Conservation (phyloP, 2,329 filamentous ascomycete genomes). For the Penicillium oxalicum region DNA sequence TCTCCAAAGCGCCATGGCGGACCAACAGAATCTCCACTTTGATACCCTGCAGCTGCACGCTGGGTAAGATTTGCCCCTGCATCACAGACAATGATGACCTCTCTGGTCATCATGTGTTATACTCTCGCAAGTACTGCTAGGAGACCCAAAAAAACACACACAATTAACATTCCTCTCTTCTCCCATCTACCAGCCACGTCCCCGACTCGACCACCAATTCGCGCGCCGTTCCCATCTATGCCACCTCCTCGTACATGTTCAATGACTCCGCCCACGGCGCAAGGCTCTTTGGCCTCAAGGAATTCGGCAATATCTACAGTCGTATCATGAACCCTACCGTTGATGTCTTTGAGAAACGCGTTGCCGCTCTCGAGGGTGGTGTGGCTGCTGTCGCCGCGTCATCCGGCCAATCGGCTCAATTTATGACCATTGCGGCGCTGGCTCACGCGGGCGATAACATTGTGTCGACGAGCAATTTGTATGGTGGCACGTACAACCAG, state of each 20-base stretch:
- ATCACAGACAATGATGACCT: no score
- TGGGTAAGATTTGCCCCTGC: conserved; percentile 50
- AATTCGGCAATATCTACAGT: conserved; percentile 96
- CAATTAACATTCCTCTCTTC: neutral
- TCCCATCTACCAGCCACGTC: conserved; percentile 54
- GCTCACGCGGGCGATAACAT: conserved; percentile 89
- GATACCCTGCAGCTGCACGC: conserved; percentile 83
- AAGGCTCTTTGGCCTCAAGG: conserved; percentile 91
- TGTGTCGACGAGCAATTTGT: conserved; percentile 80
- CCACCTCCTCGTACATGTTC: conserved; percentile 88
- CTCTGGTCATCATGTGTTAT: no score
- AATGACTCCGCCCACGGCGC: conserved; percentile 95
- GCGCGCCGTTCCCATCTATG: conserved; percentile 91
- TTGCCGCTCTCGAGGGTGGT: conserved; percentile 92
- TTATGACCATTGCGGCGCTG: conserved; percentile 81
- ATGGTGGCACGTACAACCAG: conserved; percentile 96
- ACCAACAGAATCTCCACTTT: conserved; percentile 51
- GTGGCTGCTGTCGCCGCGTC: conserved; percentile 76
- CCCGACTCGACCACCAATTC: conserved; percentile 77
- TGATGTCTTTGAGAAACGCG: conserved; percentile 92
- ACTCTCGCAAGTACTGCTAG: no score
- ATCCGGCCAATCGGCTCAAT: conserved; percentile 86
- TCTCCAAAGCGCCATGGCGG: conserved; percentile 25
- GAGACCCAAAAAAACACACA: neutral
- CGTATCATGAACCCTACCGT: conserved; percentile 95